phyloP scores from a whole-genome alignment of 305 asterid genomes.

The Solanum hybrid region DNA sequence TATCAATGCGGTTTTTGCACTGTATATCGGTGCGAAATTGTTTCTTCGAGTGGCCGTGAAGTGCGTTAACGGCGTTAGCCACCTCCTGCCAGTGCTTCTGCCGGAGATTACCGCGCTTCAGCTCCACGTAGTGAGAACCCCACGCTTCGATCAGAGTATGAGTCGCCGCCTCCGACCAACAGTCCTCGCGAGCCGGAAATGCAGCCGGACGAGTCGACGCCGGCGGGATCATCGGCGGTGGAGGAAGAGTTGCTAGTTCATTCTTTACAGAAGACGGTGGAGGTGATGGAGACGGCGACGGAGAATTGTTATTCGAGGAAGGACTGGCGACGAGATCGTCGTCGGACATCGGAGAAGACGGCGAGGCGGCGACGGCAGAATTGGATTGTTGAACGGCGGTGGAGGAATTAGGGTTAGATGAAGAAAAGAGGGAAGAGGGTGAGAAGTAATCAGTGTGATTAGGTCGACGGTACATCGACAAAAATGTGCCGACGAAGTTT shows the following conservation, averaged over 20 bases:
- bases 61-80: slow-evolving; percentile 82
- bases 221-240: slow-evolving; percentile 14
- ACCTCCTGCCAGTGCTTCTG: slow-evolving; percentile 89
- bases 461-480: slow-evolving; percentile 7
- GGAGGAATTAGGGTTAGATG: slow-evolving; percentile 2
- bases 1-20: slow-evolving; percentile 94
- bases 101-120: slow-evolving; percentile 87
- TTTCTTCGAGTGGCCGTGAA: slow-evolving; percentile 52
- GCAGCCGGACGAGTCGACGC: slow-evolving; percentile 27
- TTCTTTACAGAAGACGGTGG: slow-evolving; percentile 15
- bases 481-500: slow-evolving; percentile 3
- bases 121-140: slow-evolving; percentile 67
- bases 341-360: slow-evolving; percentile 18
- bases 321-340: slow-evolving; percentile 12
- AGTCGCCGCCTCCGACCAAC: slow-evolving; percentile 89
- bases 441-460: neutral
- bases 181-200: slow-evolving; percentile 69
- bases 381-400: slow-evolving; percentile 6
- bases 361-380: neutral
- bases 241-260: slow-evolving; percentile 2
- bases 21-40: slow-evolving; percentile 79
- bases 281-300: slow-evolving; percentile 10
- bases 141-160: slow-evolving; percentile 71
- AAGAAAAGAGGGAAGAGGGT: neutral
- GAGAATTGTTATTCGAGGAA: neutral